These are phyloP conservation scores for Leptomonas pyrrhocoris DNA, from an alignment of 208 protist genomes.

Conservation along the genomic window DNA sequence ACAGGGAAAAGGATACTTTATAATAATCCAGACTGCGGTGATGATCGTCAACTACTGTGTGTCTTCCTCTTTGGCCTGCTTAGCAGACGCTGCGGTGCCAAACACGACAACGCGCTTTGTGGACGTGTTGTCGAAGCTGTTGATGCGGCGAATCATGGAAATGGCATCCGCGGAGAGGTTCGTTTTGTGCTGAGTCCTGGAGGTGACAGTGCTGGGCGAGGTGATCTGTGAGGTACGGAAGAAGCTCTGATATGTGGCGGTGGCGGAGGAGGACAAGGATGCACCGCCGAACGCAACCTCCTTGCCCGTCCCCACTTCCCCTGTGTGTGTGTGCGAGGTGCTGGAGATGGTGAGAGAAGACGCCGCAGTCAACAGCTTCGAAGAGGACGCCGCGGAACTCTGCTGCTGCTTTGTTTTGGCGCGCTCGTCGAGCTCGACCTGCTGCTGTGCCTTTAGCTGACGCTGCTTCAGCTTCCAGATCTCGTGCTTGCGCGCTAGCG, in stretches of 20 bases:
- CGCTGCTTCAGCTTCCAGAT: slow-evolving; percentile 80
- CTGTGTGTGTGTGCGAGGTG: neutral
- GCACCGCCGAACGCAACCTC: too few species aligned
- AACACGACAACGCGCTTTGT: slow-evolving; percentile 82
- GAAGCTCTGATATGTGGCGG: neutral
- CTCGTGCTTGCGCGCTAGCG: slow-evolving; percentile 75
- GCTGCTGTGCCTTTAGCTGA: slow-evolving; percentile 48
- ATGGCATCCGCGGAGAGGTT: slow-evolving; percentile 71
- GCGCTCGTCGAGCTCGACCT: slow-evolving; percentile 28
- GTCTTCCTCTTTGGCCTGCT: slow-evolving; percentile 17
- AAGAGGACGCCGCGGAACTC: neutral
- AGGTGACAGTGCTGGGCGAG: neutral
- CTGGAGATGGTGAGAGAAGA: neutral
- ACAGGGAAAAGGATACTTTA: too few species aligned
- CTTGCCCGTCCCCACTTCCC: neutral
- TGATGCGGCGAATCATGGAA: slow-evolving; percentile 80
- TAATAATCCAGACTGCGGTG: too few species aligned
- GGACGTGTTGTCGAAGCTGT: slow-evolving; percentile 83
- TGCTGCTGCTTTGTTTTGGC: slow-evolving; percentile 28
- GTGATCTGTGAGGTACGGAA: slow-evolving; percentile 1
- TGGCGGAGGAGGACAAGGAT: neutral
- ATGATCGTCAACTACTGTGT: slow-evolving; percentile 3
- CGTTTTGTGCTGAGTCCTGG: slow-evolving; percentile 30
- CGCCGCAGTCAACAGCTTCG: neutral
- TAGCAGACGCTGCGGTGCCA: slow-evolving; percentile 29